Evolutionary conservation across 257 asterid genomes (phyloP).

Genomic region (Anisodus tanguticus): DNA sequence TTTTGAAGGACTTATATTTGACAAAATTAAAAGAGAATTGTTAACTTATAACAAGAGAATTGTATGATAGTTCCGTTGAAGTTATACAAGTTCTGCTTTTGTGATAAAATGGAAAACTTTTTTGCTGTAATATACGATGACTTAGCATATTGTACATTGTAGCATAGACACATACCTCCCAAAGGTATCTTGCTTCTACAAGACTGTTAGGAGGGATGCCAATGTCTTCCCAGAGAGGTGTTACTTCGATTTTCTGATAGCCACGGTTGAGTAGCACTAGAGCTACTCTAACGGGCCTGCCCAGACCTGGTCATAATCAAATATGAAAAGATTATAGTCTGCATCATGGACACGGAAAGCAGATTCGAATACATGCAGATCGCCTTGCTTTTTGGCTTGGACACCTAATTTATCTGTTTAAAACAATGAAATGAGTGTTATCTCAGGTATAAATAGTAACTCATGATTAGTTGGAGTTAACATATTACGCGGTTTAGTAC

Average conservation of each 20-base stretch:
- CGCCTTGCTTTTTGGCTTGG: slow-evolving; percentile 84
- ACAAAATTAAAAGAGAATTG: background rate
- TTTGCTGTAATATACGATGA: too few relatives aligned
- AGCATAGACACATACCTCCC: slow-evolving; percentile 59
- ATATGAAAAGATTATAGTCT: background rate
- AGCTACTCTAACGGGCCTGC: slow-evolving; percentile 87
- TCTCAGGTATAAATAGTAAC: background rate
- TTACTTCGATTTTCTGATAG: slow-evolving; percentile 32
- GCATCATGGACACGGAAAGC: background rate
- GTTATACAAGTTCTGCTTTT: background rate
- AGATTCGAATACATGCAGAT: slow-evolving; percentile 26
- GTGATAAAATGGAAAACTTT: background rate
- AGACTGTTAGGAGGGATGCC: slow-evolving; percentile 57
- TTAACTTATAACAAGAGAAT: too few relatives aligned
- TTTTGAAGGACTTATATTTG: background rate
- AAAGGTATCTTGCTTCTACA: slow-evolving; percentile 68
- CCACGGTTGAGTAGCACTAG: slow-evolving; percentile 71
- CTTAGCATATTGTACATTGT: too few relatives aligned
- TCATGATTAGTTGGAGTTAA: too few relatives aligned
- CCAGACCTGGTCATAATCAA: slow-evolving; percentile 58
- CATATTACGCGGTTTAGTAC: slow-evolving; percentile 36
- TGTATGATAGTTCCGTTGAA: background rate
- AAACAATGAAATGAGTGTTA: background rate
- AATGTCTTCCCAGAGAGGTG: slow-evolving; percentile 82
- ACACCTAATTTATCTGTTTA: slow-evolving; percentile 66